phyloP scores from a whole-genome alignment of 2,329 filamentous ascomycete species.

The Diaporthe ilicicola region DNA sequence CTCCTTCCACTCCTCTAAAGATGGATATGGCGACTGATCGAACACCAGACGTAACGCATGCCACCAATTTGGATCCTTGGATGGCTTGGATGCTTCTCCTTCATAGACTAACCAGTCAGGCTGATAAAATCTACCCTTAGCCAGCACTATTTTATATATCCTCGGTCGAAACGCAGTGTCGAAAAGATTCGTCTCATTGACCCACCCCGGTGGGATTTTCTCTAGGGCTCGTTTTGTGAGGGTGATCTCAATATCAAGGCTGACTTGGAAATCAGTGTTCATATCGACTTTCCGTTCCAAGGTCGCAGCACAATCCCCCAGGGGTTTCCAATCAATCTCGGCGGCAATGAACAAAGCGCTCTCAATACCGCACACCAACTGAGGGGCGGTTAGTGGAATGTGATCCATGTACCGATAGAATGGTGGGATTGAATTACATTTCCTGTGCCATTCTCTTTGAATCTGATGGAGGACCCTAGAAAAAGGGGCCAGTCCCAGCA shows the following conservation, averaged over 20 bases:
- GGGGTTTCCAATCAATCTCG: not conserved
- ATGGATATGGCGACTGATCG: not conserved
- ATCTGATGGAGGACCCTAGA: not conserved
- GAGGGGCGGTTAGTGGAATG: not conserved
- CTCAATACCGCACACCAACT: not conserved
- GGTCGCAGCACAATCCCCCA: not conserved
- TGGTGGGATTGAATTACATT: not conserved
- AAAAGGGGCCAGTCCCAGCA: not conserved
- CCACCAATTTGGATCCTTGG: not conserved
- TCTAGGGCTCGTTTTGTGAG: not conserved
- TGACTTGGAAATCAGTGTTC: not conserved
- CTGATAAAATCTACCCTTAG: not conserved
- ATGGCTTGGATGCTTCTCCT: not conserved
- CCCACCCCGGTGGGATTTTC: not conserved
- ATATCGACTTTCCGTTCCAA: not conserved
- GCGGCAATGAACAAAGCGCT: not conserved
- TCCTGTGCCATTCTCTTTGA: not conserved
- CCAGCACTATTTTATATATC: not conserved
- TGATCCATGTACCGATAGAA: not conserved
- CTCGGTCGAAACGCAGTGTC: slow-evolving; percentile 1
- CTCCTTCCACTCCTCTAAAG: not conserved
- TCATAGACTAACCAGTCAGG: not conserved
- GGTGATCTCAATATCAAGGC: not conserved
- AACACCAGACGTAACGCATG: not conserved
- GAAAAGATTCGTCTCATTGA: not conserved